Evolutionary conservation across 2,329 filamentous ascomycete genomes (phyloP).

Genomic region (Sporothrix pallida): DNA sequence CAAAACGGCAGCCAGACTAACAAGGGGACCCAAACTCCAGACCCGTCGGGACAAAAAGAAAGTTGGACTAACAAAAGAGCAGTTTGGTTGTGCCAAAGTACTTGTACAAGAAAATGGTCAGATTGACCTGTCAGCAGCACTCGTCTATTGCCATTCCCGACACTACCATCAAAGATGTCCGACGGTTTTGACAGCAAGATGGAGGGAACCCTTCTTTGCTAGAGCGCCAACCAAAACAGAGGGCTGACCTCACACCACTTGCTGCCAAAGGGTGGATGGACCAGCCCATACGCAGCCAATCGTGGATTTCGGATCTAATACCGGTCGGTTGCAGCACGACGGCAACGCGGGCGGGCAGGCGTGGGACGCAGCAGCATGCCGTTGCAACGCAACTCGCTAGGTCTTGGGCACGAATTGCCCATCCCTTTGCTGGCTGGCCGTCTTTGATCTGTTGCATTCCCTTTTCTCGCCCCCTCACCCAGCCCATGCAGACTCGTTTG

Average conservation of each 20-base stretch:
- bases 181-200: background rate
- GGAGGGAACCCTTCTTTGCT: background rate
- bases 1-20: background rate
- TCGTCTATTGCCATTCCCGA: background rate
- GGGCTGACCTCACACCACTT: constrained; percentile 27
- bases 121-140: constrained; percentile 13
- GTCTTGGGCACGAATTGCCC: background rate
- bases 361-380: background rate
- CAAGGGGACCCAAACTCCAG: background rate
- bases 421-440: constrained; percentile 9
- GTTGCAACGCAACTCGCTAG: constrained; percentile 14
- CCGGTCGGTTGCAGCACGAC: constrained; percentile 14
- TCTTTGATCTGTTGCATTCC: background rate
- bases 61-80: background rate
- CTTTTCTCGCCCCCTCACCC: background rate
- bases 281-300: constrained; percentile 24
- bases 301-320: constrained; percentile 20
- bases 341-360: background rate
- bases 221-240: constrained; percentile 13
- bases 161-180: background rate
- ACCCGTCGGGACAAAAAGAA: background rate
- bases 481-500: background rate
- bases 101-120: background rate
- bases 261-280: constrained; percentile 1
- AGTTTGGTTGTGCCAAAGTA: background rate